Evolutionary conservation across 2,329 filamentous ascomycete species (phyloP).

Genomic region (Pestalotiopsis sp.): DNA sequence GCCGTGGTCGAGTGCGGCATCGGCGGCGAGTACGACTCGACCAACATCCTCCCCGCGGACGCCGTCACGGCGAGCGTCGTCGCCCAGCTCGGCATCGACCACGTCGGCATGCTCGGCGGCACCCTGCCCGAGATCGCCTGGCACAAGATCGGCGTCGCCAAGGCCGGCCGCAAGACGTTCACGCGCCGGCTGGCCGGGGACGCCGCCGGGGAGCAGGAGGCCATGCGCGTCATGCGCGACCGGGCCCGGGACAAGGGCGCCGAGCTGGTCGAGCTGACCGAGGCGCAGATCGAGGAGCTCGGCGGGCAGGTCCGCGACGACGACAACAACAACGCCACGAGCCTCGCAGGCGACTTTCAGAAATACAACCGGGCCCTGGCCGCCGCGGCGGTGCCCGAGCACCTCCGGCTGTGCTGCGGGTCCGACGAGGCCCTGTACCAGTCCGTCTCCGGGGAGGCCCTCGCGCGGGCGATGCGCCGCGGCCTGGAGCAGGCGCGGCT

Average conservation of each 20-base stretch:
- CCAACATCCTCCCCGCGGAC: slow-evolving; percentile 72
- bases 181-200: slow-evolving; percentile 62
- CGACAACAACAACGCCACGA: slow-evolving; percentile 33
- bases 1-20: slow-evolving; percentile 93
- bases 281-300: slow-evolving; percentile 41
- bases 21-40: slow-evolving; percentile 90
- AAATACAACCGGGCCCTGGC: slow-evolving; percentile 63
- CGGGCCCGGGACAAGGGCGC: slow-evolving; percentile 61
- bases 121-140: slow-evolving; percentile 82
- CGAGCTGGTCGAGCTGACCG: slow-evolving; percentile 43
- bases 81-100: slow-evolving; percentile 83
- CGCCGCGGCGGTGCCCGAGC: slow-evolving; percentile 56
- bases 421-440: neutral
- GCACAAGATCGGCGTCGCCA: slow-evolving; percentile 92
- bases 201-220: slow-evolving; percentile 27
- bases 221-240: slow-evolving; percentile 53
- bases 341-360: slow-evolving; percentile 55
- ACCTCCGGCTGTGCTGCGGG: slow-evolving; percentile 42
- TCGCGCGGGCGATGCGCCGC: slow-evolving; percentile 33
- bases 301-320: too few relatives aligned
- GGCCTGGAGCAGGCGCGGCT: slow-evolving; percentile 71
- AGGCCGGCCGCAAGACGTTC: slow-evolving; percentile 64
- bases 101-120: slow-evolving; percentile 76
- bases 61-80: slow-evolving; percentile 73
- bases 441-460: neutral